Conservation (phyloP, 2,329 filamentous ascomycete species). For the Lachnellula occidentalis region DNA sequence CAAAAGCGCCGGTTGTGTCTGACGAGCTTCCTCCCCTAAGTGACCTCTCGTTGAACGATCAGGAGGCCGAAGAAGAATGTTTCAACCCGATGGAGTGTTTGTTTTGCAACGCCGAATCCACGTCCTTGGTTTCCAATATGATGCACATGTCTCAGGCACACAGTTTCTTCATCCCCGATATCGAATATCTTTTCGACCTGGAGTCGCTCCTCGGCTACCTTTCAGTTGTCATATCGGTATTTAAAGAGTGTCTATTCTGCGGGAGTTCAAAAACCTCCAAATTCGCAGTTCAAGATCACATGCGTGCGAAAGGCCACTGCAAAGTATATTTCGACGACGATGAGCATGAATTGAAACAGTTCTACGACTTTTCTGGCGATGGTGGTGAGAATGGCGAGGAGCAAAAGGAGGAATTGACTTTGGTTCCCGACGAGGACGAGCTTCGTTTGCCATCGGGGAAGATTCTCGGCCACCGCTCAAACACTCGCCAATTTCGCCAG, state of each 20-base stretch:
- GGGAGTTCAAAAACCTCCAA: conserved; percentile 38
- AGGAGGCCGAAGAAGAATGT: neutral
- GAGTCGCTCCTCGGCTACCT: conserved; percentile 44
- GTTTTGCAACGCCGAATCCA: conserved; percentile 36
- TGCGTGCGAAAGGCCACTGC: conserved; percentile 45
- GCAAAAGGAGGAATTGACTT: neutral
- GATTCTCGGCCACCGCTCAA: conserved; percentile 29
- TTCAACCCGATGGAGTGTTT: conserved; percentile 35
- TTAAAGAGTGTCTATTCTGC: conserved; percentile 47
- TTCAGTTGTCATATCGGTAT: conserved; percentile 42
- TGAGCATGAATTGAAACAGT: conserved; percentile 37
- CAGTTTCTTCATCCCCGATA: conserved; percentile 40
- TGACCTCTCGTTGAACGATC: neutral
- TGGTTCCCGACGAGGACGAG: conserved; percentile 26
- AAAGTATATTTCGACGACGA: conserved; percentile 34
- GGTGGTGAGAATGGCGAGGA: conserved; percentile 6
- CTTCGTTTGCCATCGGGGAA: conserved; percentile 35
- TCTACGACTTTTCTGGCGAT: conserved; percentile 33
- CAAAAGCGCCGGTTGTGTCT: neutral
- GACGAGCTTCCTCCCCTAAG: neutral
- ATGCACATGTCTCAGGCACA: conserved; percentile 46
- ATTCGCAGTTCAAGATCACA: conserved; percentile 46
- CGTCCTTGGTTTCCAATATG: conserved; percentile 34
- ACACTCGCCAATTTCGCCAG: conserved; percentile 3
- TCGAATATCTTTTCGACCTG: conserved; percentile 39